Conservation (phyloP, 2,329 filamentous ascomycete species). For the Biscogniauxia mediterranea region DNA sequence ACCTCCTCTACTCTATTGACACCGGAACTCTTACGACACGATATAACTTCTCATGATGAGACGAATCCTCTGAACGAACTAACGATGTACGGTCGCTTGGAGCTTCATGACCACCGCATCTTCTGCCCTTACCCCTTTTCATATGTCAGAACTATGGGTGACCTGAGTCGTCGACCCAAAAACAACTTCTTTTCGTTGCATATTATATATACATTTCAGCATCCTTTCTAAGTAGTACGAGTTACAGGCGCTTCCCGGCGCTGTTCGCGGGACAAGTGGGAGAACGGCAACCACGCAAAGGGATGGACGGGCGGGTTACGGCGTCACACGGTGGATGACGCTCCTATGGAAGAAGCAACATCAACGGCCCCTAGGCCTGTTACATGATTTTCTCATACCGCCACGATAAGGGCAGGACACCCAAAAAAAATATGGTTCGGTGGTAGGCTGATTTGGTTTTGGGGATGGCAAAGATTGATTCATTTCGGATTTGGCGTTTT, state of each 20-base stretch:
- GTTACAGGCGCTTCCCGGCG: neutral
- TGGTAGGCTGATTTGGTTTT: neutral
- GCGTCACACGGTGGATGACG: neutral
- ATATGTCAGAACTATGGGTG: neutral
- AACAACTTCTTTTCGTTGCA: neutral
- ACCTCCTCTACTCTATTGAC: neutral
- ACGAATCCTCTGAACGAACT: neutral
- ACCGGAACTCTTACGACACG: neutral
- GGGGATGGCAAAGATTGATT: no score
- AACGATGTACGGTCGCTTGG: neutral
- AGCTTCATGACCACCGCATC: neutral
- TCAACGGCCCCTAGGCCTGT: neutral
- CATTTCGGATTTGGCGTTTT: neutral
- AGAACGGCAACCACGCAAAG: neutral
- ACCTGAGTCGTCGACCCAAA: neutral
- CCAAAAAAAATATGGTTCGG: neutral
- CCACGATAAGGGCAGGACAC: neutral
- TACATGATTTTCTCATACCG: neutral
- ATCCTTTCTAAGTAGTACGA: neutral
- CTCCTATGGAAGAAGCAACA: neutral
- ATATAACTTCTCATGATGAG: neutral
- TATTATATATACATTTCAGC: neutral
- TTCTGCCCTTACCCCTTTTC: neutral
- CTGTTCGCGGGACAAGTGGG: neutral
- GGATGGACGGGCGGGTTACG: neutral